These are phyloP conservation scores for Amaranthus tricolor DNA, from an alignment of 179 eudicot genomes.

Conservation along the genomic window DNA sequence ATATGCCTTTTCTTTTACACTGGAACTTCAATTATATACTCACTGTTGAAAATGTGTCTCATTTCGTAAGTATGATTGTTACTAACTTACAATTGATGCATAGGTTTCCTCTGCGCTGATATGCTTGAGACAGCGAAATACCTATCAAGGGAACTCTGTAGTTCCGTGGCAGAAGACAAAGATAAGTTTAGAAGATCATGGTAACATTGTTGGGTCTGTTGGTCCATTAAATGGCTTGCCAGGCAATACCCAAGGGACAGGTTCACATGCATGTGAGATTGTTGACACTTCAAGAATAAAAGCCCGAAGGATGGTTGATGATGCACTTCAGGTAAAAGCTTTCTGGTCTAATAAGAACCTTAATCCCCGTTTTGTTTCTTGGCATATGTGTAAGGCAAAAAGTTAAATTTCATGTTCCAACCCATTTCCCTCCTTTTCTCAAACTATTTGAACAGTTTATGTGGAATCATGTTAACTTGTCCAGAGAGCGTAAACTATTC, in stretches of 20 bases:
- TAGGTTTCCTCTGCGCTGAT: slow-evolving; percentile 81
- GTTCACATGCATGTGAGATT: slow-evolving; percentile 66
- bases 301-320: slow-evolving; percentile 83
- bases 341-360: slow-evolving; percentile 4
- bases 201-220: slow-evolving; percentile 36
- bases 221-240: slow-evolving; percentile 42
- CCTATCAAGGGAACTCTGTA: slow-evolving; percentile 62
- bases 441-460: not conserved
- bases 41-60: not conserved
- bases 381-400: not conserved
- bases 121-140: slow-evolving; percentile 77
- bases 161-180: slow-evolving; percentile 47
- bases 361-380: not conserved
- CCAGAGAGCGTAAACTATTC: not conserved
- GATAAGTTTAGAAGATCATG: slow-evolving; percentile 38
- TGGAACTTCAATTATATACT: not conserved
- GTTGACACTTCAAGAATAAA: slow-evolving; percentile 77
- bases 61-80: not conserved
- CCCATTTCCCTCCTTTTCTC: not conserved
- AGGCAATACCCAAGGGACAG: slow-evolving; percentile 53
- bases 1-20: slow-evolving; percentile 13
- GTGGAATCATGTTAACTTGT: too few species aligned
- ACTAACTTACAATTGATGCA: slow-evolving; percentile 19
- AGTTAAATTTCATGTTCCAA: not conserved
- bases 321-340: slow-evolving; percentile 73